Evolutionary conservation across 305 asterid genomes (phyloP).

Genomic region (Fraxinus sp.): DNA sequence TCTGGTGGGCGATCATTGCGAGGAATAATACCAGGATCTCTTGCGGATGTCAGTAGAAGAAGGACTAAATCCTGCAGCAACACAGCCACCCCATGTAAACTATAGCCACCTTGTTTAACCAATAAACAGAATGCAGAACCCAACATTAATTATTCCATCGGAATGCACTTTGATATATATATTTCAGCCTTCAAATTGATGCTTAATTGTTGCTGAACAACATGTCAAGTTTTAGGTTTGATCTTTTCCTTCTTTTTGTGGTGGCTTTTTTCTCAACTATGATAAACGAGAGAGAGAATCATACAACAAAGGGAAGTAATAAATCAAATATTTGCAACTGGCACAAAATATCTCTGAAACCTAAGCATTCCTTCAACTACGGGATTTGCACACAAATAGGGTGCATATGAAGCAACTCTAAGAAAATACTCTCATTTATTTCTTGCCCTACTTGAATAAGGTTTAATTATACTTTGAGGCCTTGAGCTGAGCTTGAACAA

Average conservation of each 20-base stretch:
- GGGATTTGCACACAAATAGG: not conserved
- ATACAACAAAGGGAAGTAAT: not conserved
- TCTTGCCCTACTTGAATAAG: not conserved
- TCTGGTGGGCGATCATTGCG: conserved; percentile 81
- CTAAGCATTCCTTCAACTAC: not conserved
- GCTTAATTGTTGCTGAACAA: not conserved
- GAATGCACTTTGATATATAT: conserved; percentile 1
- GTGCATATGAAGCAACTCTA: not conserved
- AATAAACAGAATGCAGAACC: not conserved
- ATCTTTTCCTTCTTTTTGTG: not conserved
- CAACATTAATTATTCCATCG: conserved; percentile 1
- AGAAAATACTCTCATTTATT: not conserved
- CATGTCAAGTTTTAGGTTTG: not conserved
- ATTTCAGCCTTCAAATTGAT: not conserved
- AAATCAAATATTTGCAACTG: not conserved
- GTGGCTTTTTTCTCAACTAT: not conserved
- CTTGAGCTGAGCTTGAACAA: not conserved
- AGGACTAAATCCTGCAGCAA: conserved; percentile 61
- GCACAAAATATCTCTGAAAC: not conserved
- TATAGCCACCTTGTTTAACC: conserved; percentile 3
- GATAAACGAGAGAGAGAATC: not conserved
- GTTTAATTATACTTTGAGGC: not conserved
- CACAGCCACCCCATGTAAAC: not conserved
- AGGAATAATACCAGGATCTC: conserved; percentile 92
- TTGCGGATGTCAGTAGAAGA: conserved; percentile 71